A percentile compares a stretch with the other conserved stretches of the same genome.
These are phyloP conservation scores for Nemophila menziesii DNA, from an alignment of 257 asterid genomes.

Conservation along the genomic window DNA sequence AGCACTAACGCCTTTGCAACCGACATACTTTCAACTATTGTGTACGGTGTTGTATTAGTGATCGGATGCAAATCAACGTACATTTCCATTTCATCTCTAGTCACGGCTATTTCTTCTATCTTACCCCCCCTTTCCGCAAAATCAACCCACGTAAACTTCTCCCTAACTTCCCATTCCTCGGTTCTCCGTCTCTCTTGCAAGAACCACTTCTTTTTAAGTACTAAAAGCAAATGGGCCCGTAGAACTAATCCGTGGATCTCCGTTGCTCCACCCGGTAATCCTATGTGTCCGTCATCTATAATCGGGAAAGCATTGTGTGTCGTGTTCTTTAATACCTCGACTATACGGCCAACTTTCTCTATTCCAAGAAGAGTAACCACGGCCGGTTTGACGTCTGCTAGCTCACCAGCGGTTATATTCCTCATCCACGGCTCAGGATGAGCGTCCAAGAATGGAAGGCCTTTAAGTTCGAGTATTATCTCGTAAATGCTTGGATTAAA, in stretches of 20 bases:
- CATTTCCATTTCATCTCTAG: conserved; percentile 69
- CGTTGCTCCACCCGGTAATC: conserved; percentile 25
- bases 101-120: conserved; percentile 50
- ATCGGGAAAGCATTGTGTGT: conserved; percentile 84
- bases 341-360: conserved; percentile 62
- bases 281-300: conserved; percentile 37
- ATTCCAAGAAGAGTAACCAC: conserved; percentile 53
- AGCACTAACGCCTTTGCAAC: conserved; percentile 85
- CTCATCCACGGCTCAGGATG: conserved; percentile 95
- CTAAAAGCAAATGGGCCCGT: conserved; percentile 65
- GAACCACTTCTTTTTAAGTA: conserved; percentile 73
- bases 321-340: conserved; percentile 63
- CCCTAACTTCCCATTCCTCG: conserved; percentile 76
- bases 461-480: conserved; percentile 75
- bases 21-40: conserved; percentile 63
- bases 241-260: conserved; percentile 65
- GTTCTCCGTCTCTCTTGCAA: conserved; percentile 50
- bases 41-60: conserved; percentile 62
- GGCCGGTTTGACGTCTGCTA: conserved; percentile 56
- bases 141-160: conserved; percentile 55
- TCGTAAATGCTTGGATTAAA: conserved; percentile 91
- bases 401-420: conserved; percentile 74
- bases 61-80: conserved; percentile 69
- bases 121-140: conserved; percentile 64
- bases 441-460: conserved; percentile 84